Conservation (phyloP, 495 filamentous ascomycete species). For the Penicillium argentinense region DNA sequence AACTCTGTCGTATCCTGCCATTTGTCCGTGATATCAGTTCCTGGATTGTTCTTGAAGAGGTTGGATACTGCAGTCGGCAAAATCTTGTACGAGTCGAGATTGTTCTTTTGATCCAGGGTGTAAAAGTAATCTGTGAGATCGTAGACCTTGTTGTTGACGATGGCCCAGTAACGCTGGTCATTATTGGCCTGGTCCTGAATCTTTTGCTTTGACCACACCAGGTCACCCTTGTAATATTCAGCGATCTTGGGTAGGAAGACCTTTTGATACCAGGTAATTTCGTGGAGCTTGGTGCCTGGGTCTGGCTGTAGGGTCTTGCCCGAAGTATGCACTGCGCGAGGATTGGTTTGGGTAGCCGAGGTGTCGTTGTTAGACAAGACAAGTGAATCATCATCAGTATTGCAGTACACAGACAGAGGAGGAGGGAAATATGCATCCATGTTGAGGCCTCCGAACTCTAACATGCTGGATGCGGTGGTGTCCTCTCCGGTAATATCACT, state of each 20-base stretch:
- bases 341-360: slow-evolving; percentile 32
- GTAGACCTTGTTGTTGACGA: slow-evolving; percentile 72
- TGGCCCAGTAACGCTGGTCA: slow-evolving; percentile 73
- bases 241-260: slow-evolving; percentile 77
- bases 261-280: slow-evolving; percentile 72
- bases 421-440: slow-evolving; percentile 82
- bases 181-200: slow-evolving; percentile 58
- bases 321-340: too few relatives aligned
- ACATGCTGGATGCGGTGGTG: slow-evolving; percentile 66
- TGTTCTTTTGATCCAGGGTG: slow-evolving; percentile 55
- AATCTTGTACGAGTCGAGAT: slow-evolving; percentile 59
- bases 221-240: slow-evolving; percentile 80
- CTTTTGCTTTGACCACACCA: slow-evolving; percentile 67
- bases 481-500: slow-evolving; percentile 58
- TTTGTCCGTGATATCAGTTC: slow-evolving; percentile 67
- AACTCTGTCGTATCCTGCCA: slow-evolving; percentile 56
- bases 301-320: slow-evolving; percentile 51
- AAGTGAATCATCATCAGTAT: slow-evolving; percentile 38
- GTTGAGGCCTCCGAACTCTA: slow-evolving; percentile 71
- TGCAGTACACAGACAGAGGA: slow-evolving; percentile 74
- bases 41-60: slow-evolving; percentile 71
- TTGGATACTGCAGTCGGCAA: slow-evolving; percentile 62
- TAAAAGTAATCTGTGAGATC: slow-evolving; percentile 91
- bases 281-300: slow-evolving; percentile 55
- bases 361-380: slow-evolving; percentile 64